Conservation (phyloP, 495 filamentous ascomycete species). For the Hypoxylon perforatum region DNA sequence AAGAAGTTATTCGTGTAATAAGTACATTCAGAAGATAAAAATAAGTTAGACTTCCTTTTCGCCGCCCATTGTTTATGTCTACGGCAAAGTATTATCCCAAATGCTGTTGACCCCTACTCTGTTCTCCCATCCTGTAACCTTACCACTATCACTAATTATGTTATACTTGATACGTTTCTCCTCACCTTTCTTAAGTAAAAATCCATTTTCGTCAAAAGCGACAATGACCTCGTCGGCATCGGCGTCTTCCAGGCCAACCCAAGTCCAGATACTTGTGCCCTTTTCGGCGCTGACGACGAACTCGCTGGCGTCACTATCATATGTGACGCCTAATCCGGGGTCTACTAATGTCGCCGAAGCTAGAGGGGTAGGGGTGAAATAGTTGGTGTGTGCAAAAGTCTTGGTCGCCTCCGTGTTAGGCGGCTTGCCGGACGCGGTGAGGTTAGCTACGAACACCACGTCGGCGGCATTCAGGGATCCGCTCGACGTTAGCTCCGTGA, state of each 20-base stretch:
- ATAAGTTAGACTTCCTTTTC: too few species aligned
- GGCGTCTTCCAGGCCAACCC: slow-evolving; percentile 66
- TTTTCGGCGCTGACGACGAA: slow-evolving; percentile 69
- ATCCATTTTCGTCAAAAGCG: slow-evolving; percentile 71
- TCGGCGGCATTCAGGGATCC: slow-evolving; percentile 49
- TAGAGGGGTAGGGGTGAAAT: slow-evolving; percentile 64
- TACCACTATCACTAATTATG: slow-evolving; percentile 56
- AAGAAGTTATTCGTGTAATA: too few species aligned
- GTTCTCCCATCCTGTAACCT: slow-evolving; percentile 60
- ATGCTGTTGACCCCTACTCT: slow-evolving; percentile 70
- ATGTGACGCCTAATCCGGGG: slow-evolving; percentile 62
- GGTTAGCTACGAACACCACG: slow-evolving; percentile 65
- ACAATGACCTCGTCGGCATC: slow-evolving; percentile 61
- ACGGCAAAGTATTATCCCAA: slow-evolving; percentile 68
- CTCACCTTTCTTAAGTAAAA: slow-evolving; percentile 66
- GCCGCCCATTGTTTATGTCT: background rate
- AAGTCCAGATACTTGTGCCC: slow-evolving; percentile 73
- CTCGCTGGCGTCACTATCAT: slow-evolving; percentile 47
- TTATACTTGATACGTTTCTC: slow-evolving; percentile 60
- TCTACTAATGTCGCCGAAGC: slow-evolving; percentile 66
- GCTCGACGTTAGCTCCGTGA: slow-evolving; percentile 27
- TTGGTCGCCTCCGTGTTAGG: slow-evolving; percentile 62
- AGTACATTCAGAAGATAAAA: too few species aligned
- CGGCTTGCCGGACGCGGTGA: slow-evolving; percentile 63
- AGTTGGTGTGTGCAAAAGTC: slow-evolving; percentile 67